A percentile compares a stretch with the other conserved stretches of the same genome.
These are phyloP conservation scores for Adansonia rubrostipa DNA, from an alignment of 441 rosid genomes.

Conservation along the genomic window DNA sequence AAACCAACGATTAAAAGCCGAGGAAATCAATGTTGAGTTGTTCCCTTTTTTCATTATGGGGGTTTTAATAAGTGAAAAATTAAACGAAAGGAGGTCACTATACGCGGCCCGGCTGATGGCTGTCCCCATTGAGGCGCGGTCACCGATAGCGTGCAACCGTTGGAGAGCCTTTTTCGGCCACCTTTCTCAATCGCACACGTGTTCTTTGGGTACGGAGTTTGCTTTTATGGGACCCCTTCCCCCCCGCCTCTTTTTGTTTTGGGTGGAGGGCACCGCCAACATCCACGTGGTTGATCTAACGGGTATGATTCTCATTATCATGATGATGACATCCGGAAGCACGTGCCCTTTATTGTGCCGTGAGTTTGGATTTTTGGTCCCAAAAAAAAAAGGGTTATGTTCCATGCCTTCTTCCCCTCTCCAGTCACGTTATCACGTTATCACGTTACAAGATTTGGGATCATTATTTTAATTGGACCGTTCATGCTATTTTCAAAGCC, in stretches of 20 bases:
- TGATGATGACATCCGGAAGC: neutral
- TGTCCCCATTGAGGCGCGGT: slow-evolving; percentile 33
- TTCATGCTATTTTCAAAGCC: neutral
- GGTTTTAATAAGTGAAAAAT: neutral
- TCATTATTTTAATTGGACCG: slow-evolving; percentile 13
- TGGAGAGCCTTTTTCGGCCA: neutral
- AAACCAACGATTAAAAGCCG: neutral
- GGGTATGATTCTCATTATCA: neutral
- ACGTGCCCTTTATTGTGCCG: slow-evolving; percentile 39
- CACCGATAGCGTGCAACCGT: slow-evolving; percentile 9
- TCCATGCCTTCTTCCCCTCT: neutral
- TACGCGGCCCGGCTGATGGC: slow-evolving; percentile 29
- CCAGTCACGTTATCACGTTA: no score
- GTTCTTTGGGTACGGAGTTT: neutral
- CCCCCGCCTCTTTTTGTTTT: no score
- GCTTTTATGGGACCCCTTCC: neutral
- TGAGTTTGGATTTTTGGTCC: slow-evolving; percentile 22
- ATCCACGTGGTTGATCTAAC: slow-evolving; percentile 27
- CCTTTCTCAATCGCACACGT: slow-evolving; percentile 38
- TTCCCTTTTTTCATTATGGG: neutral
- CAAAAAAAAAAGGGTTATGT: no score
- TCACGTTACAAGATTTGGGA: neutral
- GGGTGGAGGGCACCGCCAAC: slow-evolving; percentile 1
- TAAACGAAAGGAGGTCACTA: slow-evolving; percentile 26
- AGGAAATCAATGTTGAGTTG: neutral